Base-by-base conservation (phyloP, 2,329 filamentous ascomycete genomes). In the Phoma sp. region DNA sequence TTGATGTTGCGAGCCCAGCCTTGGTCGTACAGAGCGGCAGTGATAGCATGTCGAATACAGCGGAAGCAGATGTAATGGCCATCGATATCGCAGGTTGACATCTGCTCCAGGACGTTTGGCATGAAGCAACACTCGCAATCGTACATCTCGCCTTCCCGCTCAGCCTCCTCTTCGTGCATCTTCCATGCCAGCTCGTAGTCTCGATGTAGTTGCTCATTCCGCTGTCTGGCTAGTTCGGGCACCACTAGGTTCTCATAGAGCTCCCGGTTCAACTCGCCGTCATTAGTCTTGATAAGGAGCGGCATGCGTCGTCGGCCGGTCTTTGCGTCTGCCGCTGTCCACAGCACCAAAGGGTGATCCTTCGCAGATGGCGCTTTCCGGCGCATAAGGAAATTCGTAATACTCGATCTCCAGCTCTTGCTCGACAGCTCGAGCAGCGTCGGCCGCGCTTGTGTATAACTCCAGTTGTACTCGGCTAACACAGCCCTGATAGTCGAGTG, bases 11-110 rank as follows among this genome's bases (percentile, higher is more conserved):
- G 87, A 44, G 86, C 84, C 91, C 93, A 97, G 47, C 91, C 91
- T 73, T 98, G 95, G 0, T 95, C 95, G 70, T 96, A 98, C 0
- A 98, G 79, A 2, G 93, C 92, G 71, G 98, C 93, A 44, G 88
- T 89, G 55, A 93, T 83, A 9, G 92, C 88, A 60, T 89, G 86
- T 59, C 88, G 88, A 45, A 98, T 87, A 74, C 95, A 98, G 40
- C 85, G 84, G 75, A 93, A 88, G 76, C 90, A 95, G 49, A 93
- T 81, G 69, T 90, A 83, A 75, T 95, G 90, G 1, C 85, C 86
- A 2, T 83, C 81, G 29, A 80, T 75, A 67, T 84, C 83, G 77
- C 90, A 95, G n/a, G 84, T 82, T 0, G 89, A 86, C 53, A 93
- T 83, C 65, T 90, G 85, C 71, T 93, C 89, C 59, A 93, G 91